Conservation (phyloP, 2,329 filamentous ascomycete genomes). For the Colletotrichum sp. region DNA sequence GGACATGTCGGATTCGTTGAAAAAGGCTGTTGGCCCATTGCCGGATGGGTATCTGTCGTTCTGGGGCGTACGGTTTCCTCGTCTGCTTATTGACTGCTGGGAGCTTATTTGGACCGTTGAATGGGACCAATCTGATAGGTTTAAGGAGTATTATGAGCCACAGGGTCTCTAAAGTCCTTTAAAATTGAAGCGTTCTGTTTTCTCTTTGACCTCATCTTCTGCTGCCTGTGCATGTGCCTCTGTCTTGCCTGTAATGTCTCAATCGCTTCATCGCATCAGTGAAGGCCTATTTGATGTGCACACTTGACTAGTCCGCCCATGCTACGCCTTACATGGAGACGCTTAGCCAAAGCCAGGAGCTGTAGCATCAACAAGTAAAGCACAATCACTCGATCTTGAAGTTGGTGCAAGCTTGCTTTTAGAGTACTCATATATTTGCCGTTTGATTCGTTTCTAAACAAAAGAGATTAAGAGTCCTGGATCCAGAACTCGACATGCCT, state of each 20-base stretch:
- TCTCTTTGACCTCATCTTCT: background rate
- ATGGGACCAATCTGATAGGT: constrained; percentile 68
- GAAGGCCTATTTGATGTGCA: background rate
- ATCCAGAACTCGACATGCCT: background rate
- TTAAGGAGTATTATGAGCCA: constrained; percentile 73
- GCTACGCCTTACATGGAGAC: background rate
- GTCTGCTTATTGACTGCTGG: constrained; percentile 79
- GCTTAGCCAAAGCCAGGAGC: background rate
- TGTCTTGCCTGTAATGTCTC: background rate
- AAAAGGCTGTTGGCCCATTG: constrained; percentile 69
- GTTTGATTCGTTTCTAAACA: background rate
- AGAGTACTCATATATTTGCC: background rate
- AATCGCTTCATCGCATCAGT: background rate
- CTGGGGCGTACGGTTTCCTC: constrained; percentile 82
- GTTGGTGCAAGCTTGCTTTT: background rate
- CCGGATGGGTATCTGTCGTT: constrained; percentile 84
- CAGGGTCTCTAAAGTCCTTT: constrained; percentile 32
- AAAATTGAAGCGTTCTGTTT: background rate
- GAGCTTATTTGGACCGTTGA: constrained; percentile 71
- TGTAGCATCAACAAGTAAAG: background rate
- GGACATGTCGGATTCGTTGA: constrained; percentile 86
- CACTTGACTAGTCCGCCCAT: background rate
- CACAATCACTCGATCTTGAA: background rate
- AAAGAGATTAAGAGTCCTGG: background rate
- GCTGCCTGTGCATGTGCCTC: background rate